phyloP scores from a whole-genome alignment of 257 asterid species.

The Hygrophila difformis region DNA sequence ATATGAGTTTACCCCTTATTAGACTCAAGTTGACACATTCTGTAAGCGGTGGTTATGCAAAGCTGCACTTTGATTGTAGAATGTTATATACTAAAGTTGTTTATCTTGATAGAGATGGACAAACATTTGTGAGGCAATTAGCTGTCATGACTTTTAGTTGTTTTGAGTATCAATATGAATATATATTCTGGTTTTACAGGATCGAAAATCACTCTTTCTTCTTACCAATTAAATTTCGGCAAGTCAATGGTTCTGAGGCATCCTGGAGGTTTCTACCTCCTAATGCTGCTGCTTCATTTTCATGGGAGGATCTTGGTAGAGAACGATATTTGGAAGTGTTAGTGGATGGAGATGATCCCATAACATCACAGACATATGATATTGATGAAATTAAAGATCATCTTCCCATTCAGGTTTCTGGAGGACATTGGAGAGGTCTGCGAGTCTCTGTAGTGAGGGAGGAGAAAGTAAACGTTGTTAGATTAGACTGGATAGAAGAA shows the following conservation, averaged over 20 bases:
- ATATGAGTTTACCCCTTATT: no score
- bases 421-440: conserved; percentile 52
- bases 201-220: conserved; percentile 82
- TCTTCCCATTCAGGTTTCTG: conserved; percentile 56
- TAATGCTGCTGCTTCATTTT: conserved; percentile 74
- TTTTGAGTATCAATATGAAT: conserved; percentile 4
- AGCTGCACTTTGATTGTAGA: conserved; percentile 5
- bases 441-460: conserved; percentile 71
- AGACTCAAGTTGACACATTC: no score
- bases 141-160: background rate
- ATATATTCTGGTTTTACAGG: conserved; percentile 37
- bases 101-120: conserved; percentile 4
- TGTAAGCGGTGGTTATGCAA: no score
- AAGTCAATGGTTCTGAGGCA: conserved; percentile 61
- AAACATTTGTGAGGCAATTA: background rate
- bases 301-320: conserved; percentile 97
- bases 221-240: conserved; percentile 79
- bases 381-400: conserved; percentile 88
- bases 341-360: conserved; percentile 68
- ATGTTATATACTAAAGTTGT: background rate
- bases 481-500: conserved; percentile 87
- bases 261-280: conserved; percentile 83
- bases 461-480: conserved; percentile 82
- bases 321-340: conserved; percentile 56
- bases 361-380: conserved; percentile 55